Conservation (phyloP, 1,139 yeast genomes). For the Saccharomyces hybrid region DNA sequence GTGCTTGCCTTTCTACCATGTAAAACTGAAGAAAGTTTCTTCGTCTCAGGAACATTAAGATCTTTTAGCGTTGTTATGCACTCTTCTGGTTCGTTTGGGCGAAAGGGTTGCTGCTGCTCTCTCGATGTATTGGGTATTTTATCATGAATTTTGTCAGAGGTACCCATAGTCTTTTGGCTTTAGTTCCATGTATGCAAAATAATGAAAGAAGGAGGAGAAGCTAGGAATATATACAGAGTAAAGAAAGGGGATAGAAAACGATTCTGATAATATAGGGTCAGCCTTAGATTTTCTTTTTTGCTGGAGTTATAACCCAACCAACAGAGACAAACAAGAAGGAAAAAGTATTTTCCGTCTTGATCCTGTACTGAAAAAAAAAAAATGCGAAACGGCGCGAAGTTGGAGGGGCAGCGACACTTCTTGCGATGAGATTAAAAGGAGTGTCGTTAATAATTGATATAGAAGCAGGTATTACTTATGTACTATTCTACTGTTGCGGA, state of each 20-base stretch:
- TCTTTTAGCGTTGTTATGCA: slow-evolving; percentile 14
- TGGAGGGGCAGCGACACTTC: background rate
- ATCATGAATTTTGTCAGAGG: background rate
- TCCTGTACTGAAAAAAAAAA: background rate
- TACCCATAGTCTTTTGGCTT: background rate
- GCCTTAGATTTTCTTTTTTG: background rate
- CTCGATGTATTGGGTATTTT: background rate
- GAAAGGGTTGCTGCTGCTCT: background rate
- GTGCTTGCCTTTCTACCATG: slow-evolving; percentile 33
- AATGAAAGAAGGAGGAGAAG: background rate
- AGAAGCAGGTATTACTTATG: background rate
- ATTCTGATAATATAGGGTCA: background rate
- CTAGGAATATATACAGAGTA: background rate
- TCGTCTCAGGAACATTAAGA: slow-evolving; percentile 20
- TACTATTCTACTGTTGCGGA: background rate
- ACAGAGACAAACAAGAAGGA: background rate
- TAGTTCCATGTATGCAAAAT: background rate
- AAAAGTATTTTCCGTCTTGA: background rate
- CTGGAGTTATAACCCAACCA: background rate
- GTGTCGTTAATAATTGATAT: background rate
- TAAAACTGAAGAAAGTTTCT: slow-evolving; percentile 15
- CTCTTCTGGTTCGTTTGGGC: background rate
- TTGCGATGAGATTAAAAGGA: background rate
- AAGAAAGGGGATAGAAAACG: background rate
- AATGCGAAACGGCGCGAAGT: background rate